Base-by-base conservation (phyloP, 2,329 filamentous ascomycete species). In the Hypocreales sp. region DNA sequence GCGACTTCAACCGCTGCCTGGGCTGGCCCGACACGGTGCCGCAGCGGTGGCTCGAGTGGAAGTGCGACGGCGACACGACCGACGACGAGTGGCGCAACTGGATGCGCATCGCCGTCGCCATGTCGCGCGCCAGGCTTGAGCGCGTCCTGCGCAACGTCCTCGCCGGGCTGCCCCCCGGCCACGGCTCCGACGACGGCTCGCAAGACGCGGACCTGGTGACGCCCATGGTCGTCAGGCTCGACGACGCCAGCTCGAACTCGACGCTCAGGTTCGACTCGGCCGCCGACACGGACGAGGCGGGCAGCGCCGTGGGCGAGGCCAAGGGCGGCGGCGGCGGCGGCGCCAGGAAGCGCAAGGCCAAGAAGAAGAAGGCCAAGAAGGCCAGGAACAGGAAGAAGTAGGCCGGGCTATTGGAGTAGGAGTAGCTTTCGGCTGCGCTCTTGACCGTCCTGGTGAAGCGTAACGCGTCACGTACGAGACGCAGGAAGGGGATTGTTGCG, bases 41-140 rank as follows among this genome's bases (percentile, higher is more conserved):
- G 3, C 25, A 34, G 13, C 35, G 38, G 24, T 46, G 42, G 42
- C 24, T 47, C 5, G 44, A 47, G 27, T 47, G 44, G 44, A 39
- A 34, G 14, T 40, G 30, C 15, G 15, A 23, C 10, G 15, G n/a
- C 4, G 41, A 43, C 7, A 2, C 19, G 14, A 5, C 10, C 14
- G 11, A 17, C 8, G 1, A 5, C 5, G n/a, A 17, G 14, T 29
- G 27, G 27, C 8, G 14, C 11, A 6, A 4, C 4, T 25, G 22
- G 18, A 11, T 29, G 19, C 3, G 5, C 0, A 2, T 25, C 5
- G 18, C 22, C 14, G 8, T 2, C 3, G 11, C 18, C 11, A 16
- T 11, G 14, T 17, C 23, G 4, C 17, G 17, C 13, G 5, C 7
- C 2, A 4, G 2, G 2, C 10, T 18, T 10, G 20, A 16, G n/a